Evolutionary conservation across 257 asterid genomes (phyloP), one percentile per base, ranked within the genome.

Genomic region (Anisodus tanguticus): DNA sequence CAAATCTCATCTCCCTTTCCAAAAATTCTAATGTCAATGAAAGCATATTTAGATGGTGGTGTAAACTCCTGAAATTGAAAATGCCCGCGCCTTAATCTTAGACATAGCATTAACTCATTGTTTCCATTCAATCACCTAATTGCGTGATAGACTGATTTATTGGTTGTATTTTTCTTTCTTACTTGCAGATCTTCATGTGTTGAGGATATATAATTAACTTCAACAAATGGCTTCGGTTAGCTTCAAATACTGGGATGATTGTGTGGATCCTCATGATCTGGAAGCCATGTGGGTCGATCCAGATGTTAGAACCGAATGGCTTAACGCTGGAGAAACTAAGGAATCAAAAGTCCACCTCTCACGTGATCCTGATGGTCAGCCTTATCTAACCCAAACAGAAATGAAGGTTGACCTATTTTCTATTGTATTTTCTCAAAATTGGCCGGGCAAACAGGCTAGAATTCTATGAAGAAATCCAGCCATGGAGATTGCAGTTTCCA

Each of bases 291-390:
- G 99, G 99, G 82, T 80, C 70, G 91, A 92, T 82, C 95, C 97
- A 70, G 91, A 92, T 62, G 98, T 96, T 64, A 86, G 89, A 58
- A 90, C 92, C 26, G 99, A 96, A 86, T 96, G 99, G 99, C 84
- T 90, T 82, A 88, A 81, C 67, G 99, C 89, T 71, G 99, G 99
- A 83, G 98, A 94, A 90, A 89, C 93, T 35, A 88, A 63, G 86
- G 99, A 94, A 63, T 91, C 93, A 62, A 93, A 91, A 87, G 92
- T 94, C 87, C 98, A 93, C 88, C 94, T 96, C 79, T 92, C 99
- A 15, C 99, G 98, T 57, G 98, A 96, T 92, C 95, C 95, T 19
- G 99, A 96, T 64, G 98, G 98, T 31, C 98, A 94, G 58, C 93
- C 95, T 84, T 96, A 89, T 87, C 86, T 96, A 84, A 96, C 99